Evolutionary conservation across 345 rosid genomes (phyloP).

Genomic region (Aurinia saxatilis): DNA sequence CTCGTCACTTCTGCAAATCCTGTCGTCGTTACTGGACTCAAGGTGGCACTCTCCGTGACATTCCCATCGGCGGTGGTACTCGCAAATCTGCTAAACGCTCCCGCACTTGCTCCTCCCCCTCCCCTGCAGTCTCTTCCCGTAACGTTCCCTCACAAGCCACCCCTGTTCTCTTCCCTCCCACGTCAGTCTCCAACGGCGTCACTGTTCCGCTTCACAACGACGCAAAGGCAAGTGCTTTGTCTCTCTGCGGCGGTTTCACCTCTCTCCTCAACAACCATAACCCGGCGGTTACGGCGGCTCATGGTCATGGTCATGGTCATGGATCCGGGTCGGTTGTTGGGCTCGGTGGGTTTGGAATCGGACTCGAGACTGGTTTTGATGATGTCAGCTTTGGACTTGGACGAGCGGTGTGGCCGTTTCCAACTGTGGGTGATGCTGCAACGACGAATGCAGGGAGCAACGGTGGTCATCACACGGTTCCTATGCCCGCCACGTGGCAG

Average conservation of each 20-base stretch:
- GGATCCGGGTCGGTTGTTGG: slow-evolving; percentile 64
- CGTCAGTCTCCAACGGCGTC: slow-evolving; percentile 21
- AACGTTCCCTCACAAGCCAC: slow-evolving; percentile 37
- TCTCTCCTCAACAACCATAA: slow-evolving; percentile 59
- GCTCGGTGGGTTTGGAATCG: slow-evolving; percentile 69
- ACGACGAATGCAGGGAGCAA: slow-evolving; percentile 21
- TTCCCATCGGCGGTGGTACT: slow-evolving; percentile 86
- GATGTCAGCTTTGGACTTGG: slow-evolving; percentile 66
- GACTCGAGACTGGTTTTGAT: slow-evolving; percentile 50
- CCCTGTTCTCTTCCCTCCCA: slow-evolving; percentile 45
- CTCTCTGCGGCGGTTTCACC: slow-evolving; percentile 51
- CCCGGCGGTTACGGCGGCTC: slow-evolving; percentile 20
- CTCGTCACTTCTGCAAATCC: slow-evolving; percentile 93
- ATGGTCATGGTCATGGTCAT: not conserved
- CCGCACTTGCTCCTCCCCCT: slow-evolving; percentile 37
- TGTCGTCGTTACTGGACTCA: slow-evolving; percentile 99
- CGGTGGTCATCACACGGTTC: slow-evolving; percentile 22
- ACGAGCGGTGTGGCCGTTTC: slow-evolving; percentile 71
- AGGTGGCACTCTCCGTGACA: slow-evolving; percentile 78
- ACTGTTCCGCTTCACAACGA: not conserved
- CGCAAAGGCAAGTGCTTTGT: slow-evolving; percentile 21
- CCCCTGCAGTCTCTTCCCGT: slow-evolving; percentile 32
- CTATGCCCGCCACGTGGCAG: slow-evolving; percentile 64
- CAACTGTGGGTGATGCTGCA: slow-evolving; percentile 21
- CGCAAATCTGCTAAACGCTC: slow-evolving; percentile 82